Percentiles rank a stretch among this genome's conserved stretches.
Evolutionary conservation across 495 filamentous ascomycete species (phyloP).

Genomic region (Hyaloscypha variabilis): DNA sequence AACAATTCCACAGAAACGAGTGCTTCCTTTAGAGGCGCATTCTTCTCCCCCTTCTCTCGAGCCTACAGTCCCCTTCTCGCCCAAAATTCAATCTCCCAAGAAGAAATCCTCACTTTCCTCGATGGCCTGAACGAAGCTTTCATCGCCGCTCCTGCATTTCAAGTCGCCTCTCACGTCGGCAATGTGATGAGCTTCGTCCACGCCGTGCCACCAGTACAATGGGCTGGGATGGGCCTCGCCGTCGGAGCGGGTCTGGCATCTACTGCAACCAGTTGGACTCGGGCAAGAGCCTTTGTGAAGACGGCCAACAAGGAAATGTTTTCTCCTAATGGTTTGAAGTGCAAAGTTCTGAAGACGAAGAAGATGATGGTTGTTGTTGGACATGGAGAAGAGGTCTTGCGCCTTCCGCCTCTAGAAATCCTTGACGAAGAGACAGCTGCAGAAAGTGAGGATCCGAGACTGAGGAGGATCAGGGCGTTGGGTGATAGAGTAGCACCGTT

Average conservation of each 20-base stretch:
- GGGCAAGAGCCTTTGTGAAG: too few relatives aligned
- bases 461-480: neutral
- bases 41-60: too few relatives aligned
- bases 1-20: too few relatives aligned
- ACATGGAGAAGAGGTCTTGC: conserved; percentile 2
- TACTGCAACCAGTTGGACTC: too few relatives aligned
- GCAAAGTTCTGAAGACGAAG: conserved; percentile 17
- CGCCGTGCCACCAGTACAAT: neutral
- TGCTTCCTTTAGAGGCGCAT: too few relatives aligned
- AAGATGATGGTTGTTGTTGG: conserved; percentile 14
- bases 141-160: neutral
- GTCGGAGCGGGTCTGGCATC: neutral
- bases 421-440: conserved; percentile 3
- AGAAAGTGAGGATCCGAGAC: neutral
- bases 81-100: too few relatives aligned
- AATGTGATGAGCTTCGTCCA: conserved; percentile 1
- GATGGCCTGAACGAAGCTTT: too few relatives aligned
- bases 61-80: too few relatives aligned
- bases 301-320: too few relatives aligned
- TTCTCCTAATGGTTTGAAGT: neutral
- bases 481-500: neutral
- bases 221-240: neutral
- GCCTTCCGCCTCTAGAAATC: neutral
- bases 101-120: too few relatives aligned
- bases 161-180: conserved; percentile 2